Percentiles rank a stretch among this genome's conserved stretches.
Conservation (phyloP, 2,329 filamentous ascomycete species). For the Penicillium sp. region DNA sequence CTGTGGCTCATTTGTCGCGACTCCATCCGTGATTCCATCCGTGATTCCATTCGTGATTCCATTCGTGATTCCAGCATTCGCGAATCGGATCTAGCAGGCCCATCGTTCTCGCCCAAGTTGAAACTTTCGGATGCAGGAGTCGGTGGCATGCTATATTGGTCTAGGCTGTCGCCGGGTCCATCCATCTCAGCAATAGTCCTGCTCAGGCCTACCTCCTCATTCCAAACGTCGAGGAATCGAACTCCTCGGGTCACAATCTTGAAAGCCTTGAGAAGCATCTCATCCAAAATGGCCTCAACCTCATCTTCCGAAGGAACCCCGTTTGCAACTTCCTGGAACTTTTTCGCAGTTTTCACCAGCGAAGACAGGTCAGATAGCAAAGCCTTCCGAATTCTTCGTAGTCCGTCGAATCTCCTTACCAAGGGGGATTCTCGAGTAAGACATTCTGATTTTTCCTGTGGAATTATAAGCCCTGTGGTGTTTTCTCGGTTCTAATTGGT, state of each 20-base stretch:
- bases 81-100: conserved; percentile 33
- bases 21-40: conserved; percentile 1
- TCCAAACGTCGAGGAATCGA: conserved; percentile 81
- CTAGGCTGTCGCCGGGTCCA: conserved; percentile 16
- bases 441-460: conserved; percentile 81
- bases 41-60: conserved; percentile 3
- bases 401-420: conserved; percentile 69
- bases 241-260: conserved; percentile 90
- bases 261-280: conserved; percentile 91
- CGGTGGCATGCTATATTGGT: conserved; percentile 32
- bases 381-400: conserved; percentile 80
- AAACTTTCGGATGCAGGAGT: conserved; percentile 43
- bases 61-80: conserved; percentile 15
- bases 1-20: conserved; percentile 29
- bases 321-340: conserved; percentile 70
- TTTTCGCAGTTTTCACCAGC: conserved; percentile 84
- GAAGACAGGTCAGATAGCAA: conserved; percentile 85
- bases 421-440: conserved; percentile 75
- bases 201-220: conserved; percentile 53
- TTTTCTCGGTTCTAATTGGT: background rate
- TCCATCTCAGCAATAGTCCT: conserved; percentile 42
- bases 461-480: conserved; percentile 20
- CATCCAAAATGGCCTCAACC: conserved; percentile 66
- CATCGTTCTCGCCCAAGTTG: conserved; percentile 19
- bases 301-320: conserved; percentile 42